Evolutionary conservation across 148 eudicot genomes (phyloP).

Genomic region (Euryodendron excelsum): DNA sequence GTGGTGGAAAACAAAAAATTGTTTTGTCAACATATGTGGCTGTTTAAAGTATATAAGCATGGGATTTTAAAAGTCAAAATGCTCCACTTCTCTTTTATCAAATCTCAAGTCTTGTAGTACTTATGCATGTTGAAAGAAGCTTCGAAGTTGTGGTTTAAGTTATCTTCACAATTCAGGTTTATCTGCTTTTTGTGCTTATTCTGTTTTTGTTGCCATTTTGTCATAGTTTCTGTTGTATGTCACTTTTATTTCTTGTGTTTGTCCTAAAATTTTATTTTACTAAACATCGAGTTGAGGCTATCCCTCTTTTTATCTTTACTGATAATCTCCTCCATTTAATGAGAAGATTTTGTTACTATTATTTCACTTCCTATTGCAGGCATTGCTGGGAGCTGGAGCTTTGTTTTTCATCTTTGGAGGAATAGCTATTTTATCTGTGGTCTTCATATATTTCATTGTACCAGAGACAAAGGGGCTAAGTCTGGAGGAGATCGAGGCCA

Average conservation of each 20-base stretch:
- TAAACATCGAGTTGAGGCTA: neutral
- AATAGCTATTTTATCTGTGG: constrained; percentile 60
- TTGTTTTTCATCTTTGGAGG: constrained; percentile 81
- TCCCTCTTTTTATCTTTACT: too few species aligned
- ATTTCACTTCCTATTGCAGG: too few species aligned
- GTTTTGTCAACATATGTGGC: neutral
- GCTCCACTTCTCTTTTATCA: too few species aligned
- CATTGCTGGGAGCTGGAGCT: constrained; percentile 75
- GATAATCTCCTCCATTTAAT: too few species aligned
- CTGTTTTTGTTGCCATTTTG: neutral
- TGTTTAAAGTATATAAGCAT: neutral
- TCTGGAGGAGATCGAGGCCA: constrained; percentile 94
- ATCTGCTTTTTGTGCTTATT: neutral
- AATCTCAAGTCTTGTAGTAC: neutral
- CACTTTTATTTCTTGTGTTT: neutral
- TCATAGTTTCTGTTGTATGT: neutral
- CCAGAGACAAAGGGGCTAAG: constrained; percentile 95
- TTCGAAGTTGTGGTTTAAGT: neutral
- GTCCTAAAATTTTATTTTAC: too few species aligned
- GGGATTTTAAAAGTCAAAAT: too few species aligned
- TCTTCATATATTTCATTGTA: constrained; percentile 73
- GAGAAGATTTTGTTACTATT: too few species aligned
- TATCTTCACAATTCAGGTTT: neutral
- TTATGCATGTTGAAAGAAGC: neutral
- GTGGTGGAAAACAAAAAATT: neutral